Evolutionary conservation across 129 eudicot genomes (phyloP), one percentile per base, ranked within the genome.

Genomic region (Tagetes patula): DNA sequence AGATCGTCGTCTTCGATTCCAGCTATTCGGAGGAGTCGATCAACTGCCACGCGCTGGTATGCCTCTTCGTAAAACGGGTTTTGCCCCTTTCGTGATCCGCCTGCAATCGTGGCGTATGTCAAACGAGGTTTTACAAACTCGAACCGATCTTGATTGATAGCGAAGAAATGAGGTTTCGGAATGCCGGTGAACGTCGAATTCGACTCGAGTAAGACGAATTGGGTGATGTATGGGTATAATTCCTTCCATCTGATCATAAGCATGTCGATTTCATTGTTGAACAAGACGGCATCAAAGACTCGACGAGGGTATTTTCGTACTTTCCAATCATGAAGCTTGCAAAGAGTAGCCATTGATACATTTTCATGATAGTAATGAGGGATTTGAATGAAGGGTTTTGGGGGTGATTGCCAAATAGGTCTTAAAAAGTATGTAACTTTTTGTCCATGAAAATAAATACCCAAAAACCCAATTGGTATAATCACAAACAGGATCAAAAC

Each of bases 161-260:
- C 80, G n/a, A 87, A 87, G 68, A 75, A 82, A 34, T 72, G 81
- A 2, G 89, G 87, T 53, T 87, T 87, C 0, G 77, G 85, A 10
- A 87, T 39, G 54, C 78, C 69, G 0, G 92, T 87, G 78, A 87
- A 87, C 1, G 92, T 87, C 0, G 92, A 87, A 43, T 87, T 84
- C 0, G 92, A 87, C 73, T 87, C 92, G 30, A 87, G 87, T 3
- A 87, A 85, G 12, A 87, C 92, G 14, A 84, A 87, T 12, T 66
- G 85, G 0, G 88, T 87, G 13, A 87, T 72, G 65, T 81, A 84
- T 64, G 92, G 92, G 73, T 87, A 79, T 0, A 84, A 65, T 60
- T 87, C 92, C 37, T 87, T 84, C 92, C 92, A 87, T 58, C 92
- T 40, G n/a, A 84, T 84, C 3, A 52, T 84, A n/a, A 87, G 86